A percentile compares a stretch with the other conserved stretches of the same genome.
phyloP scores from a whole-genome alignment of 2,329 filamentous ascomycete genomes.

The Aspergillus brunneoviolaceus region DNA sequence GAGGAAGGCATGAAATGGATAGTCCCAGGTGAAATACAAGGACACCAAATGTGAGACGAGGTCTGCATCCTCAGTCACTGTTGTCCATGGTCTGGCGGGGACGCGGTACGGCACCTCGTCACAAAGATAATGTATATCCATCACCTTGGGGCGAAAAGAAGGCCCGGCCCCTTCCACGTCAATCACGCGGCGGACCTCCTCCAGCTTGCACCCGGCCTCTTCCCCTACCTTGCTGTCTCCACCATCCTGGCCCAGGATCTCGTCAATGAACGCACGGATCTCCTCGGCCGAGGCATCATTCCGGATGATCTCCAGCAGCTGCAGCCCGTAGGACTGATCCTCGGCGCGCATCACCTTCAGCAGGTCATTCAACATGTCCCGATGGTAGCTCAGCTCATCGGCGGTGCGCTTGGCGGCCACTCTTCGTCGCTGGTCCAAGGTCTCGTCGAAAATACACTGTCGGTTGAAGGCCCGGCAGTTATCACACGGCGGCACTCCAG shows the following conservation, averaged over 20 bases:
- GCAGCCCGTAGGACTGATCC: constrained; percentile 28
- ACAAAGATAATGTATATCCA: constrained; percentile 43
- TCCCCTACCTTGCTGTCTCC: constrained; percentile 14
- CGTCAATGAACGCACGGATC: constrained; percentile 35
- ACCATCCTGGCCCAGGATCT: constrained; percentile 27
- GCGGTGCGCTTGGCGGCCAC: constrained; percentile 42
- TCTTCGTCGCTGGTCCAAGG: constrained; percentile 53
- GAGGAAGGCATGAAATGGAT: constrained; percentile 79
- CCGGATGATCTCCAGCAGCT: constrained; percentile 38
- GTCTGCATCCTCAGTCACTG: constrained; percentile 70
- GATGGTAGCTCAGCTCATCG: constrained; percentile 42
- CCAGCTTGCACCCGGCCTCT: constrained; percentile 25
- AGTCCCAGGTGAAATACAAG: constrained; percentile 94
- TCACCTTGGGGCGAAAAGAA: constrained; percentile 38
- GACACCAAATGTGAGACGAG: constrained; percentile 80
- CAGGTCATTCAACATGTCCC: constrained; percentile 39
- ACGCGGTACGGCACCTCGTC: constrained; percentile 36
- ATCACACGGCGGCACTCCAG: constrained; percentile 38
- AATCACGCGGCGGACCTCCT: constrained; percentile 30
- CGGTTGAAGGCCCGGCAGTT: constrained; percentile 38
- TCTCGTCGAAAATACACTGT: constrained; percentile 58
- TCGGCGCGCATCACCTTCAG: constrained; percentile 36
- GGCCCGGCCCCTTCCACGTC: constrained; percentile 33
- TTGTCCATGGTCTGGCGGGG: constrained; percentile 66
- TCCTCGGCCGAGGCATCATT: constrained; percentile 37